These are phyloP conservation scores for Clavispora fructus DNA, from an alignment of 805 yeast species.

Conservation along the genomic window DNA sequence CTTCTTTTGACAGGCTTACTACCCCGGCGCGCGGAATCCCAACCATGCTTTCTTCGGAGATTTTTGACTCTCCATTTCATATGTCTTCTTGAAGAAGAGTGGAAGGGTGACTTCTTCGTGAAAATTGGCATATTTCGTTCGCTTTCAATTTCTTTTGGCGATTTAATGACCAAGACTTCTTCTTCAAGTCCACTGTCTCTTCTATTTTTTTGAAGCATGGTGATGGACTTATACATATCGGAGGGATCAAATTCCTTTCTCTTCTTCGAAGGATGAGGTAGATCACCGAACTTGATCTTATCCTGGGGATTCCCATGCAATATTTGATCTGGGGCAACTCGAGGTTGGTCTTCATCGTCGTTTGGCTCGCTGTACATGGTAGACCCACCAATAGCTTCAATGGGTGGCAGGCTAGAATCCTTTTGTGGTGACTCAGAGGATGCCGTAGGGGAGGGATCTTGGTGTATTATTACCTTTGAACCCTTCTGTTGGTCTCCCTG, in stretches of 20 bases:
- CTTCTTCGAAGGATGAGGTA: constrained; percentile 52
- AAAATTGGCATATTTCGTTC: constrained; percentile 30
- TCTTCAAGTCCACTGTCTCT: constrained; percentile 42
- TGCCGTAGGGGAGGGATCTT: neutral
- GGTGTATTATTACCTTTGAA: neutral
- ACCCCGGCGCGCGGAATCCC: neutral
- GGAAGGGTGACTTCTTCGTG: constrained; percentile 18
- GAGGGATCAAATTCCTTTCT: constrained; percentile 56
- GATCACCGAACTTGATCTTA: constrained; percentile 53
- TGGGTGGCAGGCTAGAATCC: neutral
- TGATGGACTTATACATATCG: constrained; percentile 79
- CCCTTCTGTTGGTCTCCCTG: neutral
- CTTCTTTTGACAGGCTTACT: constrained; percentile 1
- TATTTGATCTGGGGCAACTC: neutral
- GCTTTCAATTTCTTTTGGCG: constrained; percentile 68
- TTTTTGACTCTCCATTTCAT: constrained; percentile 6
- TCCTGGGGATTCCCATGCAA: constrained; percentile 1
- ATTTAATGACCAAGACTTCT: constrained; percentile 69
- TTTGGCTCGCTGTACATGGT: constrained; percentile 41
- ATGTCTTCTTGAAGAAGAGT: neutral
- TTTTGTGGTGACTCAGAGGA: neutral
- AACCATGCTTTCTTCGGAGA: constrained; percentile 7
- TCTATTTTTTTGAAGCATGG: constrained; percentile 60
- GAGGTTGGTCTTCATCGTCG: constrained; percentile 22
- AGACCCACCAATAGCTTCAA: constrained; percentile 8